Conservation (phyloP, 2,329 filamentous ascomycete species). For the Exophiala xenobiotica region DNA sequence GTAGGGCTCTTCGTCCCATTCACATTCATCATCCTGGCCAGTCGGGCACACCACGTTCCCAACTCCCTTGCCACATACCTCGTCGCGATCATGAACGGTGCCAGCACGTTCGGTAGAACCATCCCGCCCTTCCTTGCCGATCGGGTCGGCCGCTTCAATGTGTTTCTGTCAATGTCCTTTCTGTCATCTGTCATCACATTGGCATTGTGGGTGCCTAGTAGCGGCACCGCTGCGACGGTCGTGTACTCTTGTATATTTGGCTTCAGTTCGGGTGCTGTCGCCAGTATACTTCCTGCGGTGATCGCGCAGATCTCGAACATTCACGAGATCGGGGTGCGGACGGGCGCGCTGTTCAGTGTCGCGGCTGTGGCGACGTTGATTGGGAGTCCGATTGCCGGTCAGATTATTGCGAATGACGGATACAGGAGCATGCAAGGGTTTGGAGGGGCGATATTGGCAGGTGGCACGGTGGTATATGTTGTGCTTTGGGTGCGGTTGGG, state of each 20-base stretch:
- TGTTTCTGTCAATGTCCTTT: conserved; percentile 35
- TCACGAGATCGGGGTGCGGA: conserved; percentile 66
- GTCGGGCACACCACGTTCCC: conserved; percentile 49
- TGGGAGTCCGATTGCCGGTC: conserved; percentile 66
- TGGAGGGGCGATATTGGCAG: conserved; percentile 55
- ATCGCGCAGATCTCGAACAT: conserved; percentile 71
- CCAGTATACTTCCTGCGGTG: conserved; percentile 61
- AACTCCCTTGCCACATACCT: conserved; percentile 51
- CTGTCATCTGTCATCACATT: conserved; percentile 51
- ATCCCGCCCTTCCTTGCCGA: conserved; percentile 36
- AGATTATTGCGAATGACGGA: conserved; percentile 50
- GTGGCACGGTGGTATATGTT: conserved; percentile 41
- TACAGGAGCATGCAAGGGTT: conserved; percentile 65
- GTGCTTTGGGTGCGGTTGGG: conserved; percentile 37
- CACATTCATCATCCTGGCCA: conserved; percentile 30
- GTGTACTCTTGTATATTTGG: conserved; percentile 66
- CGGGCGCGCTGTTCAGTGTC: conserved; percentile 63
- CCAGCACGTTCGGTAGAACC: conserved; percentile 38
- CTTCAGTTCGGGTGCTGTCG: conserved; percentile 67
- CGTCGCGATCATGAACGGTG: conserved; percentile 54
- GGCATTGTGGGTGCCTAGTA: conserved; percentile 56
- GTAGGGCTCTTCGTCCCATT: conserved; percentile 35
- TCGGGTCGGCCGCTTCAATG: conserved; percentile 32
- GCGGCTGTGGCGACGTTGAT: conserved; percentile 64
- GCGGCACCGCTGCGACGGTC: conserved; percentile 57